Conservation (phyloP, 2,329 filamentous ascomycete genomes). For the Beauveria rudraprayagi region DNA sequence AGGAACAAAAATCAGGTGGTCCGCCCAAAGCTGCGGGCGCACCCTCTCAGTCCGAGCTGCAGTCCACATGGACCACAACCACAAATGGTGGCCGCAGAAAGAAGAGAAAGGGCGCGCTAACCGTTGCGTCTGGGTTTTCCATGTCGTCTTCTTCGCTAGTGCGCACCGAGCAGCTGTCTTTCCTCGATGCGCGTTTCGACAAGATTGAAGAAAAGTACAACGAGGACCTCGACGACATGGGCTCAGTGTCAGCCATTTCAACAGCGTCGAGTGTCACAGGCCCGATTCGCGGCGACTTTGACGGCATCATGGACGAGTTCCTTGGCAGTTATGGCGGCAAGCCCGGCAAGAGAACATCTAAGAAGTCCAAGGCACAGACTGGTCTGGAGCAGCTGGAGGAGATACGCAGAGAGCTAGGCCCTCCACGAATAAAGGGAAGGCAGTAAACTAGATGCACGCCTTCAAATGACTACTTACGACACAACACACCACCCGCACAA, state of each 20-base stretch:
- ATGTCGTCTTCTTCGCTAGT: conserved; percentile 87
- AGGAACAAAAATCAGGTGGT: conserved; percentile 51
- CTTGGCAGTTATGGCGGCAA: conserved; percentile 60
- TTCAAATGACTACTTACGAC: background rate
- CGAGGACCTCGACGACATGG: conserved; percentile 40
- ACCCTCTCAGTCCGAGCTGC: conserved; percentile 51
- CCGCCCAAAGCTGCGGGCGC: conserved; percentile 31
- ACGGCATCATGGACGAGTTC: conserved; percentile 89
- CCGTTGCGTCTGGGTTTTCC: conserved; percentile 77
- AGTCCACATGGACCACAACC: conserved; percentile 67
- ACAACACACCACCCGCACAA: background rate
- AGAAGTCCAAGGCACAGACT: conserved; percentile 71
- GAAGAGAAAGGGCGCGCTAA: conserved; percentile 92
- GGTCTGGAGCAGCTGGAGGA: conserved; percentile 89
- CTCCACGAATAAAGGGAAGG: conserved; percentile 51
- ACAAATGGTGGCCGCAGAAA: conserved; percentile 75
- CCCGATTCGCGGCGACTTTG: conserved; percentile 69
- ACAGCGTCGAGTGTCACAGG: conserved; percentile 60
- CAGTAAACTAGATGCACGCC: conserved; percentile 1
- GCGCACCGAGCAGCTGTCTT: conserved; percentile 76
- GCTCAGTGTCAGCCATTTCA: conserved; percentile 53
- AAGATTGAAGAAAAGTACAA: conserved; percentile 74
- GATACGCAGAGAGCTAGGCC: conserved; percentile 71
- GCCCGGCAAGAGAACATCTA: conserved; percentile 64
- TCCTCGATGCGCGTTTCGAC: conserved; percentile 87